Evolutionary conservation across 257 asterid genomes (phyloP), one percentile per base, ranked within the genome.

Genomic region (Ilex asprella): DNA sequence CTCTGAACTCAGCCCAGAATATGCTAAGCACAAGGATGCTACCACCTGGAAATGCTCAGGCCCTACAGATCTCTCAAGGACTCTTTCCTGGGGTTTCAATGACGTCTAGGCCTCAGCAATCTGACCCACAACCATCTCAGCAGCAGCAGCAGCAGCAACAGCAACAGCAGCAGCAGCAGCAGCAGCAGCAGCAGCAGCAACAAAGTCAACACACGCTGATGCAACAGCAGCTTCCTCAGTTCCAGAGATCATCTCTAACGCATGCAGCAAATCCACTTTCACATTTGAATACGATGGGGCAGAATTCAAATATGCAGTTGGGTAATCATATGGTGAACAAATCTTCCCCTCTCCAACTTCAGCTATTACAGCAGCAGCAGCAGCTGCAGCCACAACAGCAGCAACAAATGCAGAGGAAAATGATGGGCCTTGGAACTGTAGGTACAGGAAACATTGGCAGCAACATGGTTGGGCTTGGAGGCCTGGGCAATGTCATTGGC

Each of bases 11-110:
- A 46, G 56, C 83, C 35, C 91, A 81, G 62, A 86, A 71, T 46
- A 44, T 67, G 31, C 95, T 73, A 74, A 87, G 84, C 67, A 62
- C 67, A 9, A 79, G 95, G 66, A 79, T 83, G 85, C 77, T 79
- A 43, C 93, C 89, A 59, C 86, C 92, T 9, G 95, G 83, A 68
- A 83, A 56, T 69, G 47, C 68, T 63, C 98, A 85, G 65, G 75
- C 83, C 39, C 60, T 79, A 66, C 95, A 84, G 74, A 76, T 84
- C 73, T 86, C 97, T 66, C 97, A 92, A 76, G 98, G 89, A 46
- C 85, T 79, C 67, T 50, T 76, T 64, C 68, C 76, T 4, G 83
- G 85, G 35, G 82, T 56, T 75, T 74, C 95, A 32, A 65, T 78
- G 69, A 74, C 96, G 62, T 68, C 89, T 14, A 76, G 93, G 72